Evolutionary conservation across 192 early-diverging fungal species (phyloP).

Genomic region (Coemansia sp.): DNA sequence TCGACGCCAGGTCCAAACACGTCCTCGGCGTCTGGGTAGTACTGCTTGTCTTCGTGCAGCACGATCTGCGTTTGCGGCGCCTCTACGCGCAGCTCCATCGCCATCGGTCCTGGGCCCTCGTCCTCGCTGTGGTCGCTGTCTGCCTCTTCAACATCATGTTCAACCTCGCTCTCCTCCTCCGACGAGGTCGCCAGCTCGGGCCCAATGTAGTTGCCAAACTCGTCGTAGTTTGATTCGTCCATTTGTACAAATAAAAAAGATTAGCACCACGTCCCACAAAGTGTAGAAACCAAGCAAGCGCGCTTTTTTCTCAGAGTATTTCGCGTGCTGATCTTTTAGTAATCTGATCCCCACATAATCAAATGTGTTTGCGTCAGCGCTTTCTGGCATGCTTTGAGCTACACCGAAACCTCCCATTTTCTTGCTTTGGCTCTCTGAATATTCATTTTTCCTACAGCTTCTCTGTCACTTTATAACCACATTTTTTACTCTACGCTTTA

Average conservation of each 20-base stretch:
- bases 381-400: background rate
- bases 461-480: background rate
- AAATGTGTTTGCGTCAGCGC: conserved; percentile 10
- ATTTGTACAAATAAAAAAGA: conserved; percentile 44
- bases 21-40: conserved; percentile 96
- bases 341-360: background rate
- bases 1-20: conserved; percentile 96
- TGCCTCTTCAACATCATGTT: background rate
- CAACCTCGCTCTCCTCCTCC: conserved; percentile 58
- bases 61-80: conserved; percentile 71
- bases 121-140: conserved; percentile 25
- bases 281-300: too few relatives aligned
- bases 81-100: conserved; percentile 37
- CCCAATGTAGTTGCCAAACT: conserved; percentile 99
- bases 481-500: background rate
- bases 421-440: background rate
- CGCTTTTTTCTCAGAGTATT: background rate
- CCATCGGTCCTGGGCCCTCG: conserved; percentile 18
- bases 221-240: conserved; percentile 82
- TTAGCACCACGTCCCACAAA: background rate
- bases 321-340: background rate
- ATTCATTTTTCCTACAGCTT: conserved; percentile 4
- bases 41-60: conserved; percentile 97
- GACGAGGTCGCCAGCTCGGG: conserved; percentile 75
- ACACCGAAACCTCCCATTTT: background rate